These are phyloP conservation scores for Trichoderma breve DNA, from an alignment of 2,329 filamentous ascomycete species.

Conservation along the genomic window DNA sequence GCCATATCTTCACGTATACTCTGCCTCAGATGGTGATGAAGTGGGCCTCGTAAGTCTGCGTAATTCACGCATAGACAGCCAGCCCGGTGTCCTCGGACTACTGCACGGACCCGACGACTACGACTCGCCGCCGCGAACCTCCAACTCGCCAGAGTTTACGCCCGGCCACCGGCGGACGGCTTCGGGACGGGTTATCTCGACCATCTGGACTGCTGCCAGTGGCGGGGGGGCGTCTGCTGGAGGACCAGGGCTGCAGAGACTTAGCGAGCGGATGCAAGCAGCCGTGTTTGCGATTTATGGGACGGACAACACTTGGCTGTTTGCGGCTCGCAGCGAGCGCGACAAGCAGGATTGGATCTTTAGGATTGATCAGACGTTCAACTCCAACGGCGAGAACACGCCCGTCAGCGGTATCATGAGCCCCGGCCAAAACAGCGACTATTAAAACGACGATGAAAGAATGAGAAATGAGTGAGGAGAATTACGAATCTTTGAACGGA, in stretches of 20 bases:
- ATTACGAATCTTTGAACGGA: constrained; percentile 13
- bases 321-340: constrained; percentile 81
- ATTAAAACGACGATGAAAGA: constrained; percentile 22
- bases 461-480: constrained; percentile 15
- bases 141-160: constrained; percentile 39
- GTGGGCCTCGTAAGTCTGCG: constrained; percentile 83
- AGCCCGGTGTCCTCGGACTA: constrained; percentile 80
- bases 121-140: constrained; percentile 34
- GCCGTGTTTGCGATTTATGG: constrained; percentile 94
- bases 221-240: constrained; percentile 30
- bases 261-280: constrained; percentile 59
- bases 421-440: constrained; percentile 35
- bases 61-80: constrained; percentile 87
- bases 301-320: constrained; percentile 91
- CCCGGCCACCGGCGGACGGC: constrained; percentile 49
- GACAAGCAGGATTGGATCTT: constrained; percentile 98
- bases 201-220: constrained; percentile 52
- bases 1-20: constrained; percentile 90
- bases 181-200: constrained; percentile 54
- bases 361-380: constrained; percentile 80
- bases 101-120: constrained; percentile 54
- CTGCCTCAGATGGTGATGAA: constrained; percentile 81
- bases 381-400: constrained; percentile 47
- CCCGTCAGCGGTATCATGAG: constrained; percentile 39
- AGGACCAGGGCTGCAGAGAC: constrained; percentile 47